Evolutionary conservation across 495 filamentous ascomycete genomes (phyloP).

Genomic region (Trichoderma asperelloides): DNA sequence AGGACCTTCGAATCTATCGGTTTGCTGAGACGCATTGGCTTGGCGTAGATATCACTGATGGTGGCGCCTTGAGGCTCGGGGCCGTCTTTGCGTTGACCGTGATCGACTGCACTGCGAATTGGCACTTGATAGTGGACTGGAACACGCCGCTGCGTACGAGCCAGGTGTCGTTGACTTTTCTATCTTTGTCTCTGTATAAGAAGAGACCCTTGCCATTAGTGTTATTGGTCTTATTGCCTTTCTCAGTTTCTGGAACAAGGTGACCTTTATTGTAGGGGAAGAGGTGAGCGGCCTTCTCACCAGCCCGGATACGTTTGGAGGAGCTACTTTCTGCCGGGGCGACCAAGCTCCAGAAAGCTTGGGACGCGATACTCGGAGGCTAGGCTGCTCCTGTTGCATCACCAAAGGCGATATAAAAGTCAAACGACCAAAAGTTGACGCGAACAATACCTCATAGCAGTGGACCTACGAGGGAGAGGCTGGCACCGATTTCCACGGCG

Average conservation of each 20-base stretch:
- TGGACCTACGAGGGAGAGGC: neutral
- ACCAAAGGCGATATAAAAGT: neutral
- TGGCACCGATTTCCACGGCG: neutral
- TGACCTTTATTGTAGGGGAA: too few species aligned
- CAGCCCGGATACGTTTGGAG: neutral
- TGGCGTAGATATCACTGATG: neutral
- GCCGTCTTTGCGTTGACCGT: neutral
- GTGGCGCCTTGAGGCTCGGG: neutral
- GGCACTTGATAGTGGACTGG: too few species aligned
- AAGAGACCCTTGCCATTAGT: too few species aligned
- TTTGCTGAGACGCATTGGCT: neutral
- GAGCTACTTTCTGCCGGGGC: neutral
- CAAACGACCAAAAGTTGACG: neutral
- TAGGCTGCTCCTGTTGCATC: neutral
- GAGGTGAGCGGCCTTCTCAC: too few species aligned
- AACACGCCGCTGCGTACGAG: too few species aligned
- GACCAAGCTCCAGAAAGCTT: neutral
- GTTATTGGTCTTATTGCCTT: too few species aligned
- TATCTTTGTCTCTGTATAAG: too few species aligned
- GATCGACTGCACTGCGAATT: too few species aligned
- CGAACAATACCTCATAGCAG: neutral
- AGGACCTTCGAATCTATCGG: neutral
- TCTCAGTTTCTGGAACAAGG: too few species aligned
- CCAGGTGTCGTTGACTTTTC: too few species aligned
- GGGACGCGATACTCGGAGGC: neutral